phyloP scores from a whole-genome alignment of 768 basidiomycete genomes.

The Plicaturopsis crispa region DNA sequence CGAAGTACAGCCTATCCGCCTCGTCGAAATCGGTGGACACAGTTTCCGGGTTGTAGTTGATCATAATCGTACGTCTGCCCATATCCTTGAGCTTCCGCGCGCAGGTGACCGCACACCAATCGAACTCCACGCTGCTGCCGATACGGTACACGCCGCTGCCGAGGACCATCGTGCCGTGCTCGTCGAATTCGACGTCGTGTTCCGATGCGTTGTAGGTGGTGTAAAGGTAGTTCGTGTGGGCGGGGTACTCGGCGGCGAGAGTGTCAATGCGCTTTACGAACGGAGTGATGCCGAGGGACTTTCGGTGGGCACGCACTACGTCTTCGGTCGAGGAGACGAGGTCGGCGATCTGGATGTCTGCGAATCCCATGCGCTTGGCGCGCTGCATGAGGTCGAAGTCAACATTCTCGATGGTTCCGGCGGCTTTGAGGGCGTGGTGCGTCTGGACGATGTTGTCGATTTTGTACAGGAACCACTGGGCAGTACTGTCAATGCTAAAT shows the following conservation, averaged over 20 bases:
- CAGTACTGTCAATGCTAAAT: no score
- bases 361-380: constrained; percentile 94
- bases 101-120: constrained; percentile 99
- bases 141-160: constrained; percentile 98
- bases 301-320: constrained; percentile 76
- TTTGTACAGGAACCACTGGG: constrained; percentile 96
- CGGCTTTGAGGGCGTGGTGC: constrained; percentile 63
- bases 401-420: constrained; percentile 61
- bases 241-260: constrained; percentile 96
- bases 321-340: constrained; percentile 70
- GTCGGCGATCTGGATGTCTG: constrained; percentile 87
- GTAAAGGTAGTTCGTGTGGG: constrained; percentile 98
- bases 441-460: constrained; percentile 97
- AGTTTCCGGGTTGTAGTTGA: constrained; percentile 99
- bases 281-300: constrained; percentile 82
- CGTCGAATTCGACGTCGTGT: constrained; percentile 93
- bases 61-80: constrained; percentile 95
- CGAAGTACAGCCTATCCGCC: constrained; percentile 98
- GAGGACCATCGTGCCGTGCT: constrained; percentile 98
- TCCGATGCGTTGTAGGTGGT: constrained; percentile 97
- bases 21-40: constrained; percentile 99
- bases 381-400: constrained; percentile 72
- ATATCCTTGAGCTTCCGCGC: constrained; percentile 86
- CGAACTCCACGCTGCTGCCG: constrained; percentile 97
- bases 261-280: constrained; percentile 99